A percentile compares a stretch with the other conserved stretches of the same genome.
Evolutionary conservation across 139 green algal genomes (phyloP).

Genomic region (Deuterostichococcus epilithicus): DNA sequence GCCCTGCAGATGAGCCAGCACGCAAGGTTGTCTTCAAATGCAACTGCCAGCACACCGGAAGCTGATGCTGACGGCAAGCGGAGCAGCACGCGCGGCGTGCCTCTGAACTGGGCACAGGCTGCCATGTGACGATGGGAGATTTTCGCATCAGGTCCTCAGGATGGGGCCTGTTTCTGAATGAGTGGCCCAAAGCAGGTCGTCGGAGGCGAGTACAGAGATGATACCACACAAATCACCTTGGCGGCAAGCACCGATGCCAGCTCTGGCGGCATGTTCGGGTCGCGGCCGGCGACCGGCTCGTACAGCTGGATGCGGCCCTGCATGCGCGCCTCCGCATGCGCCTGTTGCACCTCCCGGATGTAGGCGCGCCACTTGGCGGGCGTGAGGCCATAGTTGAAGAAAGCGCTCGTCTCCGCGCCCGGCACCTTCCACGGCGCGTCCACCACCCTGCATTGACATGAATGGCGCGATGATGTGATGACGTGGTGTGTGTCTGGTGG

Average conservation of each 20-base stretch:
- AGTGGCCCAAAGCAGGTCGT: no score
- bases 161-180: no score
- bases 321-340: constrained; percentile 47
- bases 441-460: constrained; percentile 45
- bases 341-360: constrained; percentile 48
- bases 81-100: no score
- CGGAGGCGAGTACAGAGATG: no score
- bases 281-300: neutral
- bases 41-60: no score
- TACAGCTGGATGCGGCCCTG: constrained; percentile 27
- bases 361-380: constrained; percentile 72
- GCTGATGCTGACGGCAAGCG: no score
- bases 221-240: neutral
- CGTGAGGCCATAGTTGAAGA: constrained; percentile 86
- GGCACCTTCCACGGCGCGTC: constrained; percentile 71
- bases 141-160: no score
- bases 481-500: neutral
- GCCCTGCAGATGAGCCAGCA: no score
- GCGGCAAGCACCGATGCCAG: constrained; percentile 13
- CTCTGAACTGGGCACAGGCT: no score
- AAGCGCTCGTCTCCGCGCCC: constrained; percentile 65
- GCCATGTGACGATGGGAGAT: no score
- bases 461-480: neutral
- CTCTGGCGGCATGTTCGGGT: constrained; percentile 24
- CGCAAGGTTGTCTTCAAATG: no score